Percentiles rank a stretch among this genome's conserved stretches.
Conservation (phyloP, 345 rosid species). For the Moringa oleifera region DNA sequence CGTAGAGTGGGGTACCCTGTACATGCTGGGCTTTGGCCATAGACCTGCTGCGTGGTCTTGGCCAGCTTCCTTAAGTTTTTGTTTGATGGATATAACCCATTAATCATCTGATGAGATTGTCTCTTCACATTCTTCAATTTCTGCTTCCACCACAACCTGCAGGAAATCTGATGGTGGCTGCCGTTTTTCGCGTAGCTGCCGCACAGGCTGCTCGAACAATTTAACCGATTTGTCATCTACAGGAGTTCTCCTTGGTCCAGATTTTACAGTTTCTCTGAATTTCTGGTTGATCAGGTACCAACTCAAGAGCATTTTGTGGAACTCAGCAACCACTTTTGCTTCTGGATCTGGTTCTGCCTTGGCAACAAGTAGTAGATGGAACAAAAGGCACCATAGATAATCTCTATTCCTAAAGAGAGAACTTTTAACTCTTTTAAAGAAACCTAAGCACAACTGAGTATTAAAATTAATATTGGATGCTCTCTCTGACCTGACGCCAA, state of each 20-base stretch:
- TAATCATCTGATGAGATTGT: conserved; percentile 33
- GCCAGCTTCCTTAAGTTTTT: conserved; percentile 54
- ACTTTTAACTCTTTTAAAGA: background rate
- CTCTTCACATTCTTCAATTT: conserved; percentile 23
- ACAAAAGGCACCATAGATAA: background rate
- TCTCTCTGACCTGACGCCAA: conserved; percentile 10
- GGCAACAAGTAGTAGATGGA: background rate
- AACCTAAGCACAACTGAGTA: background rate
- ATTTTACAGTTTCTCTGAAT: conserved; percentile 61
- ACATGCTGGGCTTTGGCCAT: conserved; percentile 46
- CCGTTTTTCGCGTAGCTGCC: conserved; percentile 20
- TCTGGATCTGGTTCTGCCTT: conserved; percentile 9
- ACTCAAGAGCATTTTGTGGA: conserved; percentile 57
- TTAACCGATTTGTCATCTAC: conserved; percentile 15
- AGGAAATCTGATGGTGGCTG: conserved; percentile 23
- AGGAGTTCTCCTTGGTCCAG: conserved; percentile 27
- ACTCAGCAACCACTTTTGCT: conserved; percentile 55
- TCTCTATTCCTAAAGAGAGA: background rate
- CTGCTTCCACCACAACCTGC: conserved; percentile 20
- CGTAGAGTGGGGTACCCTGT: conserved; percentile 24
- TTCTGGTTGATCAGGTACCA: conserved; percentile 73
- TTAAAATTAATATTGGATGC: background rate
- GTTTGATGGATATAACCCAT: conserved; percentile 64
- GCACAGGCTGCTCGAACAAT: conserved; percentile 15
- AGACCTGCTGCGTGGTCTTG: conserved; percentile 52